Evolutionary conservation across 192 early-diverging fungal genomes (phyloP).

Genomic region (Funneliformis mosseae): DNA sequence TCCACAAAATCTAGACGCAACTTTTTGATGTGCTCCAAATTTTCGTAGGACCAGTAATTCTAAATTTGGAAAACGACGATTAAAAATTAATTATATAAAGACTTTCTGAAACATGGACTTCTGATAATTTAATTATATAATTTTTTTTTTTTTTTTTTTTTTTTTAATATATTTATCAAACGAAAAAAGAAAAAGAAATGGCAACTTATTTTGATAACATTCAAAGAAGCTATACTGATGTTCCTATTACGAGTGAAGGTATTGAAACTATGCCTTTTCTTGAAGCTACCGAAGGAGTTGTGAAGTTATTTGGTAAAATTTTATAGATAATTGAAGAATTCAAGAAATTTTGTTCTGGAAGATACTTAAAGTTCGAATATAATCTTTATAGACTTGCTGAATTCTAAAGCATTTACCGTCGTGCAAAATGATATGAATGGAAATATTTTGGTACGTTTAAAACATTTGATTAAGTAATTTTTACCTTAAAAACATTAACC

Average conservation of each 20-base stretch:
- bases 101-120: too few relatives aligned
- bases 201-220: conserved; percentile 64
- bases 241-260: conserved; percentile 63
- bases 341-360: neutral
- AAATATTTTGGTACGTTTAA: conserved; percentile 74
- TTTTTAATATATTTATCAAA: too few relatives aligned
- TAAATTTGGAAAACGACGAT: too few relatives aligned
- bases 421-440: conserved; percentile 92
- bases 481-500: conserved; percentile 9
- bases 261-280: conserved; percentile 79
- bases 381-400: conserved; percentile 59
- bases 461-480: conserved; percentile 1
- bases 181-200: too few relatives aligned
- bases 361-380: neutral
- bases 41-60: too few relatives aligned
- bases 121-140: too few relatives aligned
- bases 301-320: conserved; percentile 69
- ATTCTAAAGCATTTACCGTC: conserved; percentile 73
- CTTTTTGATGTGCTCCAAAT: too few relatives aligned
- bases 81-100: too few relatives aligned
- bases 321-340: neutral
- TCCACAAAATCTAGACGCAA: too few relatives aligned
- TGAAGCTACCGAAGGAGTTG: conserved; percentile 75
- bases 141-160: too few relatives aligned
- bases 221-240: conserved; percentile 66